Conservation (phyloP, 306 rosid species). For the Adenanthera pavonina region DNA sequence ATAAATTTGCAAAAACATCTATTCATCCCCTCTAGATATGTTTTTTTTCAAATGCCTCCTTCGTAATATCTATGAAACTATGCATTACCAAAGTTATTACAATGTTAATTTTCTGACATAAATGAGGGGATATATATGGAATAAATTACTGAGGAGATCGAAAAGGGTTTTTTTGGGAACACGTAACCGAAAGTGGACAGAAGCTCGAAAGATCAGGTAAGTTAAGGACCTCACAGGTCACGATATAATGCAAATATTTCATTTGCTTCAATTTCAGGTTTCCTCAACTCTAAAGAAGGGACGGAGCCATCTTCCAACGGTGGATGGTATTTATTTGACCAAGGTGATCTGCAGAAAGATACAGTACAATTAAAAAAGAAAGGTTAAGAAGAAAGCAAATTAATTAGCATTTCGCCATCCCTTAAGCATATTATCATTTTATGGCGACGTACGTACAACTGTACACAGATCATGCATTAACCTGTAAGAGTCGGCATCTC, state of each 20-base stretch:
- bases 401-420: no score
- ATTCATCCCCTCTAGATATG: no score
- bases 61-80: conserved; percentile 86
- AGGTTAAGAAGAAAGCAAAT: no score
- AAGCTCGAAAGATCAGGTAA: conserved; percentile 64
- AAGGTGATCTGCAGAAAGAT: conserved; percentile 77
- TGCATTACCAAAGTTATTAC: conserved; percentile 36
- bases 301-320: conserved; percentile 81
- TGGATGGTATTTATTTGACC: conserved; percentile 95
- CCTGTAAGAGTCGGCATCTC: conserved; percentile 99
- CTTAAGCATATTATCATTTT: no score
- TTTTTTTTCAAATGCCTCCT: no score
- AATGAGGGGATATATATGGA: neutral
- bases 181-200: neutral
- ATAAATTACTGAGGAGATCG: neutral
- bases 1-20: no score
- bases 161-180: conserved; percentile 20
- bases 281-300: conserved; percentile 81
- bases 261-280: conserved; percentile 93
- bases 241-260: conserved; percentile 90
- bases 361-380: neutral
- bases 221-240: conserved; percentile 99
- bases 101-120: neutral
- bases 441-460: no score
- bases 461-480: no score